Evolutionary conservation across 2,329 filamentous ascomycete genomes (phyloP), one percentile per base, ranked within the genome.

Genomic region (Microdochium nivale): DNA sequence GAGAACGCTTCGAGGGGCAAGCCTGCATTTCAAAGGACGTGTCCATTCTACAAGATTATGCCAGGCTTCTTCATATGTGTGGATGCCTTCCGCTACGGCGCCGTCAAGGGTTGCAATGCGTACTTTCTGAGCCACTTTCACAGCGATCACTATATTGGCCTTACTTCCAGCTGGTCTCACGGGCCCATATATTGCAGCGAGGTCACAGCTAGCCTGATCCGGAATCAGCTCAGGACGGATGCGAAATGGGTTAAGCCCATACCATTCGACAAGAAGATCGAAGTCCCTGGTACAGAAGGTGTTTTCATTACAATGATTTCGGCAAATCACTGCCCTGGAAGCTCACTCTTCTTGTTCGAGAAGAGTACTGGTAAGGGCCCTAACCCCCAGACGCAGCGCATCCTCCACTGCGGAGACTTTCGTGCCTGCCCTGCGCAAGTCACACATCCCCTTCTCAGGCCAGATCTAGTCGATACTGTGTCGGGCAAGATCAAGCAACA

Each of bases 111-210:
- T 1, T 96, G 91, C 66, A 86, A 88, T 51, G 94, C 92, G 1
- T 99, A 99, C 65, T 99, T 99, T 59, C 78, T 99, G 11, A 96
- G 91, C 60, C 94, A 99, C 65, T 99, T 97, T 59, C 94, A 99
- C 68, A 96, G 90, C 62, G 94, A 99, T 65, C 94, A 99, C 65
- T 99, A 99, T 61, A 84, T 96, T 32, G 94, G 94, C 2, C 73
- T 99, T 11, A 94, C 89, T 11, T 83, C 87, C 8, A 89, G 78
- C 30, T 99, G 94, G 94, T 82, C 76, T 37, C 91, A 99, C 65
- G 94, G 94, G 0, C 92, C 91, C 0, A 97, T 99, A 48, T 99
- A 96, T 63, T 97, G 94, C 72, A 97, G 92, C 64, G 86, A 84
- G 59, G 88, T 96, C 14, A 99, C 94, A 0, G 94, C 81, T 1